A percentile compares a stretch with the other conserved stretches of the same genome.
Conservation (phyloP, 345 rosid species). For the Alliaria petiolata region DNA sequence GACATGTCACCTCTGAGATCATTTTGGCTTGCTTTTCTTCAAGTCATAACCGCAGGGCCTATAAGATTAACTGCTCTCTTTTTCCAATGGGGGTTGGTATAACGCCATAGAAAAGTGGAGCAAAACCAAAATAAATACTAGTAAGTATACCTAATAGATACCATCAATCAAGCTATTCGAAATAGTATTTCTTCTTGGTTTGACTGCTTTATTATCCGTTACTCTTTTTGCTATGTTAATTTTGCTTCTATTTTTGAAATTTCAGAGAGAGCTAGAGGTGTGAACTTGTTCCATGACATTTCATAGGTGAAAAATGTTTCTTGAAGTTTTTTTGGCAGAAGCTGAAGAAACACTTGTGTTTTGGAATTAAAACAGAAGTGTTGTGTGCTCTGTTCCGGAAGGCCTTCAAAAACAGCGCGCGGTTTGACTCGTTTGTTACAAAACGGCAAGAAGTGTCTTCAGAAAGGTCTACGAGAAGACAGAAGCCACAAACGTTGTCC, state of each 20-base stretch:
- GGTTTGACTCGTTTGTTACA: neutral
- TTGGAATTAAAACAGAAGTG: too few species aligned
- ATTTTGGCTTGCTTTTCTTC: constrained; percentile 62
- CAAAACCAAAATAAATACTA: constrained; percentile 12
- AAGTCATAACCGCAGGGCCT: constrained; percentile 53
- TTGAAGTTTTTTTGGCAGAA: too few species aligned
- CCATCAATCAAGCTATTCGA: neutral
- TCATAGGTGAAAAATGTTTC: too few species aligned
- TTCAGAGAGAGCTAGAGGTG: too few species aligned
- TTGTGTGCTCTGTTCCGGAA: too few species aligned
- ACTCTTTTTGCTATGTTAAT: too few species aligned
- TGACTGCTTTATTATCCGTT: neutral
- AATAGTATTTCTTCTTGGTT: neutral
- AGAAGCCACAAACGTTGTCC: neutral
- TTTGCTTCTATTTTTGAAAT: too few species aligned
- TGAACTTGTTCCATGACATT: too few species aligned
- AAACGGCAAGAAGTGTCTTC: constrained; percentile 10
- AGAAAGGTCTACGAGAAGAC: neutral
- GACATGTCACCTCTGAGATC: constrained; percentile 84
- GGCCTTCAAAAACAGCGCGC: neutral
- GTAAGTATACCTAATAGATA: constrained; percentile 16
- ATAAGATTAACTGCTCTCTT: constrained; percentile 49
- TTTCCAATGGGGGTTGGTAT: constrained; percentile 84
- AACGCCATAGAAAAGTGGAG: constrained; percentile 44
- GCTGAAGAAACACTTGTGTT: too few species aligned